Conservation (phyloP, 352 stramenopile genomes). For the Blastocystis sp. region DNA sequence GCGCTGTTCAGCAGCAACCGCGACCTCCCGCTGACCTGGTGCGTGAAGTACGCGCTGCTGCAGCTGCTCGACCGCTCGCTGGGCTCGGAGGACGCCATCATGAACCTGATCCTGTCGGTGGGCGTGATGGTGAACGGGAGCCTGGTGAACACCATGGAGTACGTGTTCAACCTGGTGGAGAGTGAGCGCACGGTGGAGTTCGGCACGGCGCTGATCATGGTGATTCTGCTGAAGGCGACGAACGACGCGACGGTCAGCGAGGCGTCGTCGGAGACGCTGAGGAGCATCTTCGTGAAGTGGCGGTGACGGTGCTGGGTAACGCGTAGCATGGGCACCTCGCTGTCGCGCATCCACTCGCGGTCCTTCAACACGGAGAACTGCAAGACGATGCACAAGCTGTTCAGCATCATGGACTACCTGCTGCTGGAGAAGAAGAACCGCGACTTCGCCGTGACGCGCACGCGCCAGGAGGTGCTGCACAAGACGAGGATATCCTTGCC, state of each 20-base stretch:
- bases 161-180: slow-evolving; percentile 57
- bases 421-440: slow-evolving; percentile 27
- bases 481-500: slow-evolving; percentile 70
- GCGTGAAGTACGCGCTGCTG: slow-evolving; percentile 41
- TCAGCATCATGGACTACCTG: slow-evolving; percentile 56
- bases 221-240: slow-evolving; percentile 1
- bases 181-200: slow-evolving; percentile 2
- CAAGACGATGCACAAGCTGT: slow-evolving; percentile 25
- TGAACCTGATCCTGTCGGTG: slow-evolving; percentile 10
- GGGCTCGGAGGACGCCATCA: background rate
- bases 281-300: slow-evolving; percentile 62
- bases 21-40: slow-evolving; percentile 7
- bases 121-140: slow-evolving; percentile 29
- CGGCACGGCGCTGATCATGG: slow-evolving; percentile 23
- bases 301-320: background rate
- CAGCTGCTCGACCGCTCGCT: slow-evolving; percentile 24
- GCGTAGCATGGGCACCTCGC: slow-evolving; percentile 42
- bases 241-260: background rate
- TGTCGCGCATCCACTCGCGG: slow-evolving; percentile 35
- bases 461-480: slow-evolving; percentile 48
- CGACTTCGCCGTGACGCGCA: slow-evolving; percentile 1
- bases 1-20: slow-evolving; percentile 17
- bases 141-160: slow-evolving; percentile 45
- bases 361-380: slow-evolving; percentile 24
- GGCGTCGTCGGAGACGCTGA: background rate